Conservation (phyloP, 306 rosid species). For the Casuarina equisetifolia region DNA sequence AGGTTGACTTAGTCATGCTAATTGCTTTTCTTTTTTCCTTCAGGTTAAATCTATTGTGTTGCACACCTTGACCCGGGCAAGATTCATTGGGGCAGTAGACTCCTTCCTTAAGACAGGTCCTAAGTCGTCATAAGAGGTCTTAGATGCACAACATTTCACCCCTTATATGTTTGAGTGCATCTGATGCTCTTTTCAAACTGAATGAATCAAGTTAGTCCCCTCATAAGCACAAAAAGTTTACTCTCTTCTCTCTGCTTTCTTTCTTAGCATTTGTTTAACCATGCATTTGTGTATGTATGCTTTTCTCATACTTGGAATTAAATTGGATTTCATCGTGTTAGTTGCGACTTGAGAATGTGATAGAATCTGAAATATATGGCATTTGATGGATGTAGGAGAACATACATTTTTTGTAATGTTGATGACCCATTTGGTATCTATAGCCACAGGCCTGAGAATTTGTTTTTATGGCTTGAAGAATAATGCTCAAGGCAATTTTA, state of each 20-base stretch:
- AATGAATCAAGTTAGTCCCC: slow-evolving; percentile 5
- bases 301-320: not conserved
- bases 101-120: slow-evolving; percentile 85
- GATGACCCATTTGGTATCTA: too few species aligned
- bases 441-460: too few species aligned
- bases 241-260: not conserved
- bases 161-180: slow-evolving; percentile 10
- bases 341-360: not conserved
- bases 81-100: slow-evolving; percentile 87
- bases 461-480: too few species aligned
- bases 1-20: slow-evolving; percentile 26
- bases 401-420: not conserved
- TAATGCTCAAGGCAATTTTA: too few species aligned
- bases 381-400: not conserved
- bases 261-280: not conserved
- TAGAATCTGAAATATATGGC: not conserved
- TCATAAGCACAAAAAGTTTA: slow-evolving; percentile 11
- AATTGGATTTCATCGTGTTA: not conserved
- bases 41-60: slow-evolving; percentile 93
- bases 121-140: slow-evolving; percentile 10
- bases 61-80: slow-evolving; percentile 88
- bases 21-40: slow-evolving; percentile 19
- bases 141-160: slow-evolving; percentile 22
- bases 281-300: not conserved
- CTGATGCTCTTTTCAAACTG: slow-evolving; percentile 13